A percentile compares a stretch with the other conserved stretches of the same genome.
Conservation (phyloP, 2,329 filamentous ascomycete genomes). For the Fusarium penzigii region DNA sequence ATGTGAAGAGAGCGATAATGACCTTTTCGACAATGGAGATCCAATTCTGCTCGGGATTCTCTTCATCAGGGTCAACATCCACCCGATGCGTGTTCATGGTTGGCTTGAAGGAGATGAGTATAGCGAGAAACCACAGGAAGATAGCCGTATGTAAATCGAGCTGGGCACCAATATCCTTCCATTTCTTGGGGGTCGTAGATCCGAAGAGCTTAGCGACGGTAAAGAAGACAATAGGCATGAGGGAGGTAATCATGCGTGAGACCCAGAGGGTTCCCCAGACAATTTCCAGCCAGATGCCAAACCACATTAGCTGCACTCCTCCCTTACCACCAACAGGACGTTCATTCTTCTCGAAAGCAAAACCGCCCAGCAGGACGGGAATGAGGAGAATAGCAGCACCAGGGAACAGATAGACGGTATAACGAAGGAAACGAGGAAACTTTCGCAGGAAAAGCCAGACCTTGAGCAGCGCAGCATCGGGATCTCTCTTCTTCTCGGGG, state of each 20-base stretch:
- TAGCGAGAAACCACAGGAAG: slow-evolving; percentile 89
- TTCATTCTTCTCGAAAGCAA: slow-evolving; percentile 39
- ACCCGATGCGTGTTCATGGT: slow-evolving; percentile 67
- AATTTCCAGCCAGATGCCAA: slow-evolving; percentile 92
- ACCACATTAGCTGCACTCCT: slow-evolving; percentile 82
- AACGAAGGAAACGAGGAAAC: slow-evolving; percentile 52
- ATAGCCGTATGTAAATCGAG: slow-evolving; percentile 83
- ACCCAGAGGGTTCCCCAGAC: slow-evolving; percentile 92
- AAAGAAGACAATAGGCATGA: slow-evolving; percentile 50
- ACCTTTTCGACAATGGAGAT: slow-evolving; percentile 81
- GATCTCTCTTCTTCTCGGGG: slow-evolving; percentile 32
- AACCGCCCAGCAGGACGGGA: slow-evolving; percentile 47
- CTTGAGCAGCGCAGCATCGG: slow-evolving; percentile 39
- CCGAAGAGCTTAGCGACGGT: slow-evolving; percentile 68
- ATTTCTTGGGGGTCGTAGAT: slow-evolving; percentile 89
- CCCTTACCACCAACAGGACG: slow-evolving; percentile 63
- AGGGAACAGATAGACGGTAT: slow-evolving; percentile 50
- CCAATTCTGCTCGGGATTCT: slow-evolving; percentile 62
- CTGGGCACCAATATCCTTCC: slow-evolving; percentile 83
- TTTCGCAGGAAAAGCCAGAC: slow-evolving; percentile 48
- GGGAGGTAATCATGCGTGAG: slow-evolving; percentile 55
- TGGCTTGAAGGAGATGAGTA: slow-evolving; percentile 82
- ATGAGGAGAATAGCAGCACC: slow-evolving; percentile 47
- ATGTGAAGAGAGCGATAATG: slow-evolving; percentile 80
- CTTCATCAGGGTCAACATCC: slow-evolving; percentile 26